A percentile compares a stretch with the other conserved stretches of the same genome.
These are phyloP conservation scores for Cutaneotrichosporon spelunceum DNA, from an alignment of 1,284 basidiomycete species.

Conservation along the genomic window DNA sequence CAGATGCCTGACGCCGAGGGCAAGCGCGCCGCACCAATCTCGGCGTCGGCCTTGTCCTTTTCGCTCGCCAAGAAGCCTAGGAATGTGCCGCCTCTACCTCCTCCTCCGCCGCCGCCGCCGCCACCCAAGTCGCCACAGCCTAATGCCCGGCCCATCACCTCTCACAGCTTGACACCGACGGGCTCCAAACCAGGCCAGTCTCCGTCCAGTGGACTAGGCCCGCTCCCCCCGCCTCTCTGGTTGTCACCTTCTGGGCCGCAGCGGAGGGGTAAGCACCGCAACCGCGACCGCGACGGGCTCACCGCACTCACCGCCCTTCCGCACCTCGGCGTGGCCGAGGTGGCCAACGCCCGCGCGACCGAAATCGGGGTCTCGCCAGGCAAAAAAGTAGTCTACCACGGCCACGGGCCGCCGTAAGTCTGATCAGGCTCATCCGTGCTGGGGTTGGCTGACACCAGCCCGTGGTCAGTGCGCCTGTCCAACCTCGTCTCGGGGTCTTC, in stretches of 20 bases:
- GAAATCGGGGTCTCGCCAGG: conserved; percentile 43
- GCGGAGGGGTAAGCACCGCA: no score
- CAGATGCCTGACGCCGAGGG: not conserved
- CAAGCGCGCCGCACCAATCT: conserved; percentile 31
- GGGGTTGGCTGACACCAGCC: conserved; percentile 14
- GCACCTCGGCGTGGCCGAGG: conserved; percentile 8
- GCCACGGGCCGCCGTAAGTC: conserved; percentile 35
- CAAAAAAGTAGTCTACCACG: no score
- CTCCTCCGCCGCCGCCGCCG: not conserved
- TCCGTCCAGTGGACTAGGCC: not conserved
- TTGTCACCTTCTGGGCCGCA: no score
- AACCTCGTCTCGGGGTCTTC: conserved; percentile 22
- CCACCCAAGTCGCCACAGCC: not conserved
- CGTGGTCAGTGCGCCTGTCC: conserved; percentile 23
- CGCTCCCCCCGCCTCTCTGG: not conserved
- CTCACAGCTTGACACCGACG: not conserved
- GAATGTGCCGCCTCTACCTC: not conserved
- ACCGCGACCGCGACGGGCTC: no score
- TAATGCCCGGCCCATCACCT: not conserved
- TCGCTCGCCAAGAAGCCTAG: conserved; percentile 30
- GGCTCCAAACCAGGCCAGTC: not conserved
- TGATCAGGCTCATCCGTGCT: no score
- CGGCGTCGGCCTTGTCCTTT: conserved; percentile 33
- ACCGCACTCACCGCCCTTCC: conserved; percentile 11
- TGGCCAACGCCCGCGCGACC: no score